These are phyloP conservation scores for Hortaea werneckii DNA, from an alignment of 2,329 filamentous ascomycete species.

Conservation along the genomic window DNA sequence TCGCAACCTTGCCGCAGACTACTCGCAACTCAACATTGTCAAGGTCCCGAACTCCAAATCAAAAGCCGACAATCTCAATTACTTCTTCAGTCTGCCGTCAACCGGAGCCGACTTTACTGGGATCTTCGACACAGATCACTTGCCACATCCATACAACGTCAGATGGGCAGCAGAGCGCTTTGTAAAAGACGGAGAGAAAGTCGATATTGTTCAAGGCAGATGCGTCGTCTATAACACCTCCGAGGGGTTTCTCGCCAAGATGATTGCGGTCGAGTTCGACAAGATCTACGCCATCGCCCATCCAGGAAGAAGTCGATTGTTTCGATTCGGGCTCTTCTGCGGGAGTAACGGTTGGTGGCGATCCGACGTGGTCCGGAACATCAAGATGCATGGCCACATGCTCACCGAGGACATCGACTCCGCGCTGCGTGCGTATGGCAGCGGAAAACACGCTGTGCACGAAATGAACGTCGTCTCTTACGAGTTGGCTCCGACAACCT, in stretches of 20 bases:
- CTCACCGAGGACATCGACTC: constrained; percentile 43
- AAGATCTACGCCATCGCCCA: constrained; percentile 44
- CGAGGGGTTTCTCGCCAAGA: constrained; percentile 34
- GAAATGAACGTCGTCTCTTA: constrained; percentile 41
- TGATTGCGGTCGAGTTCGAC: constrained; percentile 42
- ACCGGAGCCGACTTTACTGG: constrained; percentile 38
- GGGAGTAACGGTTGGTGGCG: constrained; percentile 42
- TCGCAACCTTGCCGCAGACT: constrained; percentile 26
- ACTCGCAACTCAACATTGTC: constrained; percentile 35
- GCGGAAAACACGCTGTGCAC: constrained; percentile 35
- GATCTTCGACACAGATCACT: constrained; percentile 43
- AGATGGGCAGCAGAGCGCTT: constrained; percentile 41
- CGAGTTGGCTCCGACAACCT: constrained; percentile 38
- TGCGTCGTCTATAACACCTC: constrained; percentile 40
- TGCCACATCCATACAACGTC: constrained; percentile 39
- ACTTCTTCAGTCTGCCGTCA: constrained; percentile 33
- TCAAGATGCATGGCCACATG: constrained; percentile 43
- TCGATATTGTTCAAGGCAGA: constrained; percentile 41
- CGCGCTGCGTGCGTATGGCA: constrained; percentile 35
- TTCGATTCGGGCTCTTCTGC: constrained; percentile 40
- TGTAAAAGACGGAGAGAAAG: constrained; percentile 24
- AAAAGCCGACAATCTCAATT: constrained; percentile 42
- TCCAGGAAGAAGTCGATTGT: constrained; percentile 38
- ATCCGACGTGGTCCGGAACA: constrained; percentile 32
- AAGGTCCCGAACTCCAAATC: constrained; percentile 40